phyloP scores from a whole-genome alignment of 139 green algal species.

The Coelastrella sp. region DNA sequence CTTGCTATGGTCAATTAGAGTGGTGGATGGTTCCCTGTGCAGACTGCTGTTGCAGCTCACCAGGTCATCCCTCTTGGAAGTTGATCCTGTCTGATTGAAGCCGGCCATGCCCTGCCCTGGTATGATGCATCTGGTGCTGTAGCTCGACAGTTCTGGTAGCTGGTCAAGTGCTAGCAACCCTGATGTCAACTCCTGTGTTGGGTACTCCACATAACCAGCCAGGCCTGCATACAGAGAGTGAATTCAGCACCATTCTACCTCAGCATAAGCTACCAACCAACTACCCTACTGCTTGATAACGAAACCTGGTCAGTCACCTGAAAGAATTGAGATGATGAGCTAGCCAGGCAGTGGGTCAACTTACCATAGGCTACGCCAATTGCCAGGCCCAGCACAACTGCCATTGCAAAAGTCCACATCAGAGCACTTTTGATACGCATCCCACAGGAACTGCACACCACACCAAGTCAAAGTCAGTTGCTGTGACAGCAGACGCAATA shows the following conservation, averaged over 20 bases:
- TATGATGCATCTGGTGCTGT: constrained; percentile 31
- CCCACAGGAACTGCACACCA: constrained; percentile 64
- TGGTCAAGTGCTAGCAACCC: constrained; percentile 67
- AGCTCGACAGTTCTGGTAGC: constrained; percentile 7
- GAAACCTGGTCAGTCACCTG: too few species aligned
- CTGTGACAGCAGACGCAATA: too few species aligned
- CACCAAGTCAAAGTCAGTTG: neutral
- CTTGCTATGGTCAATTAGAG: too few species aligned
- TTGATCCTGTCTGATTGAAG: constrained; percentile 32
- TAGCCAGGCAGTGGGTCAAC: neutral
- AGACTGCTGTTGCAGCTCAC: constrained; percentile 18
- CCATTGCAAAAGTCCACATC: constrained; percentile 68
- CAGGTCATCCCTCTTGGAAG: constrained; percentile 1
- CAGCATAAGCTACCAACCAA: too few species aligned
- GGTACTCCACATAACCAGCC: constrained; percentile 88
- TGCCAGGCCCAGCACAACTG: constrained; percentile 69
- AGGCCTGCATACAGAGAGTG: constrained; percentile 72
- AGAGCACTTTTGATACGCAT: constrained; percentile 70
- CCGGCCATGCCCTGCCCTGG: constrained; percentile 34
- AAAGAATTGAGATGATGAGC: too few species aligned
- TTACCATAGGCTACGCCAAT: constrained; percentile 84
- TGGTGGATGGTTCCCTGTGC: too few species aligned
- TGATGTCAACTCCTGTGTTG: constrained; percentile 81
- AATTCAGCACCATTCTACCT: too few species aligned
- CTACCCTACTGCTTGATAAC: too few species aligned